phyloP scores from a whole-genome alignment of 2,329 filamentous ascomycete genomes.

The Mycocentrospora acerina region DNA sequence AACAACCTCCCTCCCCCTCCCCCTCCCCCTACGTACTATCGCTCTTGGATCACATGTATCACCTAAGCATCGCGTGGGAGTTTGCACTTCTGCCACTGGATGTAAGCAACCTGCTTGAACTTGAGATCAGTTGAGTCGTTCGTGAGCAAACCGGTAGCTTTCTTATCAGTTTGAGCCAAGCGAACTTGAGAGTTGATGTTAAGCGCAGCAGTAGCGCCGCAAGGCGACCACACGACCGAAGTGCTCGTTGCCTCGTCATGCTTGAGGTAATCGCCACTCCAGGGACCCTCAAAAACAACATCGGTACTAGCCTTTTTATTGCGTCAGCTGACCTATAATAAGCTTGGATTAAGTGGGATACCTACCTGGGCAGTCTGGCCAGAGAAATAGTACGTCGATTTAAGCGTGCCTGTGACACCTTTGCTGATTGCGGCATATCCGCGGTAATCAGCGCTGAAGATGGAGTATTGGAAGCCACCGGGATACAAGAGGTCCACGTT shows the following conservation, averaged over 20 bases:
- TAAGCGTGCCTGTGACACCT: constrained; percentile 51
- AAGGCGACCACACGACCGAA: constrained; percentile 56
- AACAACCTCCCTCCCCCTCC: no score
- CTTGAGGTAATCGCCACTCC: constrained; percentile 43
- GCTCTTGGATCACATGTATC: no score
- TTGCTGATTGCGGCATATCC: constrained; percentile 52
- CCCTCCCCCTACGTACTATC: no score
- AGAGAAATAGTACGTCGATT: constrained; percentile 59
- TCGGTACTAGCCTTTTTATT: constrained; percentile 35
- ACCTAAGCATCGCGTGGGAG: no score
- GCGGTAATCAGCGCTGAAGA: constrained; percentile 56
- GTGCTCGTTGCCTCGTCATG: constrained; percentile 46
- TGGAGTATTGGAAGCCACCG: constrained; percentile 55
- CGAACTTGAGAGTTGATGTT: constrained; percentile 58
- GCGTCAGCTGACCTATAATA: no score
- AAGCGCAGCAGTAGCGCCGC: constrained; percentile 51
- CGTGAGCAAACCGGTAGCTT: constrained; percentile 46
- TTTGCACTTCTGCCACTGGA: constrained; percentile 49
- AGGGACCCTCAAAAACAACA: constrained; percentile 45
- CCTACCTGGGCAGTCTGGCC: constrained; percentile 47
- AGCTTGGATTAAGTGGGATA: no score
- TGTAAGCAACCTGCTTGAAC: constrained; percentile 47
- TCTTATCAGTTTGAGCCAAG: constrained; percentile 34
- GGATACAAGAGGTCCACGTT: constrained; percentile 56
- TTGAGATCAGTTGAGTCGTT: constrained; percentile 54